These are phyloP conservation scores for Suillus subluteus DNA, from an alignment of 768 basidiomycete species.

Conservation along the genomic window DNA sequence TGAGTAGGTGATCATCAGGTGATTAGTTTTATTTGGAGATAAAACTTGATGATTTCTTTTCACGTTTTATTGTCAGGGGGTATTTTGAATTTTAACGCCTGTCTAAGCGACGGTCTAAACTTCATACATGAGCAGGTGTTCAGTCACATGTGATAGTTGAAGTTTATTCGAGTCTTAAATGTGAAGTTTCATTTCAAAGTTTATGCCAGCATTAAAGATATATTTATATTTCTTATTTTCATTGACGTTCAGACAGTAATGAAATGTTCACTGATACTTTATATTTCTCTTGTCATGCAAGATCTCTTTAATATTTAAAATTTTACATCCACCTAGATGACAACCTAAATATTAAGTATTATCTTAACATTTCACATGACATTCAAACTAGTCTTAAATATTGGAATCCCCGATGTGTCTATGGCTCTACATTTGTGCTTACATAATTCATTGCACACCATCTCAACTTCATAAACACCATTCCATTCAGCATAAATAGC, in stretches of 20 bases:
- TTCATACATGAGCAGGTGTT: neutral
- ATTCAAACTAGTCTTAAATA: too few species aligned
- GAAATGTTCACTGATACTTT: neutral
- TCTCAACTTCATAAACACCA: too few species aligned
- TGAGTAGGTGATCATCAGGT: neutral
- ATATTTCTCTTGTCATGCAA: neutral
- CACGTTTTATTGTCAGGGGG: neutral
- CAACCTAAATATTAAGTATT: too few species aligned
- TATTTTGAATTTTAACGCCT: neutral
- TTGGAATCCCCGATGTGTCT: too few species aligned
- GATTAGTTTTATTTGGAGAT: neutral
- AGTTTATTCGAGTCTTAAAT: neutral
- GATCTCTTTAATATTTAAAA: too few species aligned
- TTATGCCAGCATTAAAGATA: neutral
- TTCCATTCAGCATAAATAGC: too few species aligned
- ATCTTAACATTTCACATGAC: too few species aligned
- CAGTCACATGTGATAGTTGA: neutral
- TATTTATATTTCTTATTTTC: neutral
- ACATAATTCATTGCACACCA: too few species aligned
- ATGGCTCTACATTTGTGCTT: too few species aligned
- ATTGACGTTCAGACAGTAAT: neutral
- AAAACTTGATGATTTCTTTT: neutral
- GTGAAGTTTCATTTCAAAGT: conserved; percentile 1
- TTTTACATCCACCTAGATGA: too few species aligned
- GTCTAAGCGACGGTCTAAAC: neutral